phyloP scores from a whole-genome alignment of 2,329 filamentous ascomycete genomes.

The Fusarium sp. region DNA sequence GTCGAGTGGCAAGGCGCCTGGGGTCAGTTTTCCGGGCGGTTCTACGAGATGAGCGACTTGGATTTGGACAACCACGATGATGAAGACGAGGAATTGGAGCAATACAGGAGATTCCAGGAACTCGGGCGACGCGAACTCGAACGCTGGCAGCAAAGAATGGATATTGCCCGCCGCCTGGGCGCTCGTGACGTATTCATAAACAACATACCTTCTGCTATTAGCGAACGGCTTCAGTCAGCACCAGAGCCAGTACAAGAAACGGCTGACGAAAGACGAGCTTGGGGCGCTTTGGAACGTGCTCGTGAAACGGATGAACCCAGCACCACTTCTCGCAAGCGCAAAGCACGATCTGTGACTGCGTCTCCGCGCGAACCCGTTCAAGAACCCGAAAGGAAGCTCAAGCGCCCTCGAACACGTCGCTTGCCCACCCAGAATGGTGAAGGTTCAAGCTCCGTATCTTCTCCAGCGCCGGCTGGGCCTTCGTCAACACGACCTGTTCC shows the following conservation, averaged over 20 bases:
- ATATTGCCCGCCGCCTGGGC: conserved; percentile 83
- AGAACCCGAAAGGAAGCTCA: conserved; percentile 84
- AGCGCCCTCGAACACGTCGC: conserved; percentile 84
- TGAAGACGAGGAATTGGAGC: conserved; percentile 77
- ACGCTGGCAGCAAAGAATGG: conserved; percentile 85
- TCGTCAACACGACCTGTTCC: conserved; percentile 37
- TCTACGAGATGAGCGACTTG: conserved; percentile 66
- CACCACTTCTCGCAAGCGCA: conserved; percentile 75
- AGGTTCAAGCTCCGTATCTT: conserved; percentile 55
- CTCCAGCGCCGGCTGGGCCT: conserved; percentile 46
- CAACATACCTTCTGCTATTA: conserved; percentile 66
- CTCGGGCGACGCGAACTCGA: conserved; percentile 69
- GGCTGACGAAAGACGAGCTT: conserved; percentile 82
- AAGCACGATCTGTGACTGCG: conserved; percentile 73
- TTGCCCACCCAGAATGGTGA: conserved; percentile 62
- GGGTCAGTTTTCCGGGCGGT: conserved; percentile 69
- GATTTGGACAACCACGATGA: conserved; percentile 56
- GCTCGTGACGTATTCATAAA: conserved; percentile 77
- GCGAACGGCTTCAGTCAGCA: conserved; percentile 68
- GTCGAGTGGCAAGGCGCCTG: conserved; percentile 92
- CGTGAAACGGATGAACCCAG: conserved; percentile 71
- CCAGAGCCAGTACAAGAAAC: conserved; percentile 72
- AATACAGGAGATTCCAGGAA: conserved; percentile 64
- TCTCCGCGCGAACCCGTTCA: conserved; percentile 75
- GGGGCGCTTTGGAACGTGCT: conserved; percentile 90